Evolutionary conservation across 352 stramenopile genomes (phyloP), one percentile per base, ranked within the genome.

Genomic region (Phytophthora quininea): DNA sequence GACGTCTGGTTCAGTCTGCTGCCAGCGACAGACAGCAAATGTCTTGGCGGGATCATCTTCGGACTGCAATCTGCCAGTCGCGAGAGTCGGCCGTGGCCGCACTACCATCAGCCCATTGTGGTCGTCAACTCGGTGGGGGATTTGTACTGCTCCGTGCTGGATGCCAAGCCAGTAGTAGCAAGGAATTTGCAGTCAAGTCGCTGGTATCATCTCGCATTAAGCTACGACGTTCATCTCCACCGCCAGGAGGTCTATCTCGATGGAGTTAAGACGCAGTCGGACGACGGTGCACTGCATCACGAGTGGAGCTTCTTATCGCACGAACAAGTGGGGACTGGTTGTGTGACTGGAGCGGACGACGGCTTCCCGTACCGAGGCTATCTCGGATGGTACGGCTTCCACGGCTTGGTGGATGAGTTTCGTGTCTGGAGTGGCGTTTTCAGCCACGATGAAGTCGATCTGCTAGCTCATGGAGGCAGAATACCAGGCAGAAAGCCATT

Each of bases 201-300:
- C 30, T 85, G 77, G 77, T 76, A 82, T 52, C 71, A 85, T 32
- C 45, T 81, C 52, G 67, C 51, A 12, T 53, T 80, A 4, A 61
- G 66, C 4, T 84, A 75, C 50, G 50, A 70, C 31, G 19, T 50
- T 7, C 35, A 71, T 30, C 29, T 60, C 19, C 54, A 79, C 40
- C 8, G n/a, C 3, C 50, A 71, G 54, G 11, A 54, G 4, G 69
- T 81, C 29, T 77, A 73, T 19, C 47, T 81, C 0, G 43, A 84
- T 45, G 73, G 75, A 15, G 33, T 54, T 9, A 58, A 24, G 6
- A 19, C 66, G n/a, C 10, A 29, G 11, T 73, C 58, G n/a, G 46
- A 29, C 30, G 30, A n/a, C 40, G 58, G 61, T 2, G 3, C 8
- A 14, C 30, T 76, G 14, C 56, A 69, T 48, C 30, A 37, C 5